A percentile compares a stretch with the other conserved stretches of the same genome.
These are phyloP conservation scores for Dendrocalamus latiflorus DNA, from an alignment of 202 grass and related monocot genomes.

Conservation along the genomic window DNA sequence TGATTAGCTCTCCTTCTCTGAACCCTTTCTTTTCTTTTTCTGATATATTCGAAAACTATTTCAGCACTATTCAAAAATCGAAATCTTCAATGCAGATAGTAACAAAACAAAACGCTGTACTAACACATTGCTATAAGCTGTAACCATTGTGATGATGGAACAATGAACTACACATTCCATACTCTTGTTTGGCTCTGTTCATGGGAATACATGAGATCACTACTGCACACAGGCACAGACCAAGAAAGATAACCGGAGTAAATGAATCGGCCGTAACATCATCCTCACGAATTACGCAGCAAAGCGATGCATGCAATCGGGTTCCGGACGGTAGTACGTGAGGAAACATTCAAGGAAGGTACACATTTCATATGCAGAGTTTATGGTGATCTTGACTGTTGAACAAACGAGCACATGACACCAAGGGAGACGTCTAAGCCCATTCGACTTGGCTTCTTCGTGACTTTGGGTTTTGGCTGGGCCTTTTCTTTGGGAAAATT, in stretches of 20 bases:
- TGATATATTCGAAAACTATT: neutral
- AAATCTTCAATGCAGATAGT: neutral
- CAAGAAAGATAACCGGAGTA: neutral
- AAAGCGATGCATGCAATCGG: neutral
- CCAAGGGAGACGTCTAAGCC: no score
- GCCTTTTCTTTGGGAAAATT: no score
- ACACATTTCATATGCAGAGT: neutral
- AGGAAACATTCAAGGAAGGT: neutral
- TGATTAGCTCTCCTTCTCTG: neutral
- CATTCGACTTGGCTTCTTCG: no score
- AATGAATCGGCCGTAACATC: neutral
- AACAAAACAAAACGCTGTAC: neutral
- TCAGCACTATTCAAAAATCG: neutral
- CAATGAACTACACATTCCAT: neutral
- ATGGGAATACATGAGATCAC: neutral
- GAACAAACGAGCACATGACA: slow-evolving; percentile 14
- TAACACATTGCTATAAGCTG: neutral
- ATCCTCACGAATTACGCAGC: neutral
- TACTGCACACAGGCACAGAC: neutral
- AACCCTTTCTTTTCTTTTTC: neutral
- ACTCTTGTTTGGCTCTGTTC: neutral
- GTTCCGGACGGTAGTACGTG: neutral
- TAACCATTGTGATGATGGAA: neutral
- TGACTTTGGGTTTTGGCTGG: no score
- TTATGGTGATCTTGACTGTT: slow-evolving; percentile 12